A percentile compares a stretch with the other conserved stretches of the same genome.
Evolutionary conservation across 2,329 filamentous ascomycete species (phyloP).

Genomic region (Neocatenulostroma microsporum): DNA sequence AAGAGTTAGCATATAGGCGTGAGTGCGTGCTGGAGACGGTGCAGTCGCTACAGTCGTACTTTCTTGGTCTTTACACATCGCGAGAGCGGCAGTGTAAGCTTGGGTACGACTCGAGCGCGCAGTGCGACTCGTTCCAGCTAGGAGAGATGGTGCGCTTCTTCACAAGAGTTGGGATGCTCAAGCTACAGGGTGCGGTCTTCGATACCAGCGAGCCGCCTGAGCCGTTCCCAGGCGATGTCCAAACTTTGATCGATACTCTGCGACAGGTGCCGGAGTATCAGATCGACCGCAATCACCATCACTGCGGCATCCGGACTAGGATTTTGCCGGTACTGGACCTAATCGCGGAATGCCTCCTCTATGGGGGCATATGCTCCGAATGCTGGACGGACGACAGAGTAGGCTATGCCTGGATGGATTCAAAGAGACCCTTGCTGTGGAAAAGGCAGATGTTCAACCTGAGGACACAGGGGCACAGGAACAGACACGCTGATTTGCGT

Average conservation of each 20-base stretch:
- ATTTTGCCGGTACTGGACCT: constrained; percentile 60
- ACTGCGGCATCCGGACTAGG: constrained; percentile 62
- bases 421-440: constrained; percentile 42
- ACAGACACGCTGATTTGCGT: constrained; percentile 22
- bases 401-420: constrained; percentile 37
- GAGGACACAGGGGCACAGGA: constrained; percentile 16
- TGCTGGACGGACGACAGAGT: constrained; percentile 36
- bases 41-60: constrained; percentile 61
- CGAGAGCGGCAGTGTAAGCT: constrained; percentile 62
- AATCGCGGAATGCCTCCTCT: constrained; percentile 42
- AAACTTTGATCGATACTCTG: constrained; percentile 52
- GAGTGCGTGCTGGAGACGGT: constrained; percentile 61
- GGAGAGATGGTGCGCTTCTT: constrained; percentile 71
- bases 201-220: constrained; percentile 37
- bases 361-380: constrained; percentile 39
- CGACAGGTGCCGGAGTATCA: constrained; percentile 65
- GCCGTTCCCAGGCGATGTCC: constrained; percentile 53
- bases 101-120: constrained; percentile 63
- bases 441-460: constrained; percentile 19
- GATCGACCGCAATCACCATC: constrained; percentile 63
- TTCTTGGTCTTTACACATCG: constrained; percentile 59
- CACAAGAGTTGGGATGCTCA: constrained; percentile 52
- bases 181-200: constrained; percentile 41
- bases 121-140: constrained; percentile 71
- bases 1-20: constrained; percentile 59